Evolutionary conservation across 306 rosid genomes (phyloP), one percentile per base, ranked within the genome.

Genomic region (Malus sylvestris): DNA sequence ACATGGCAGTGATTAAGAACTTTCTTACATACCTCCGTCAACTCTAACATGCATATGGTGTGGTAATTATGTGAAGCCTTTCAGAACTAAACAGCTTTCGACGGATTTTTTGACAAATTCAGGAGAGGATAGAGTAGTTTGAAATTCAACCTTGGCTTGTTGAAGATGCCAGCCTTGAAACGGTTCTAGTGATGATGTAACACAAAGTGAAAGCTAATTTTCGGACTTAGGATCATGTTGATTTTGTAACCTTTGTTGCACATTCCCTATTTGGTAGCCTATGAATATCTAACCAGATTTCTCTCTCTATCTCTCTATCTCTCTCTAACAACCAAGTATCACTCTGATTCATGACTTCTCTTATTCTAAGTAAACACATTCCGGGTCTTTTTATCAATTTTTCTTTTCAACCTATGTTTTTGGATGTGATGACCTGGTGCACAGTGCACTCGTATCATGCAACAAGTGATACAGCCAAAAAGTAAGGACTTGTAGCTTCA

Each of bases 1-100:
- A 78, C 86, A 84, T 44, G 91, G 85, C 69, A 81, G 84, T 78
- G 87, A 85, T 38, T 87, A 85, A 52, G 92, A 83, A 81, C 90
- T 74, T 70, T 74, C 93, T 74, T 79, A 76, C 61, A 52, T 59
- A 45, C 68, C 76, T 55, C 72, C 23, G 77, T 90, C 78, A 78
- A 81, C 82, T 79, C 87, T 77, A 85, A 89, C 87, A 75, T 82
- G 79, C 80, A 73, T 77, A 81, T 73, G 38, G 80, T 81, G 38
- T 86, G 88, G 86, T 73, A 59, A 72, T 69, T 30, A 66, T 67
- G 72, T n/a, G 76, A 70, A 70, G 71, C 58, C 73, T 60, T 78
- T 53, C 27, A 77, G 80, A 68, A 67, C 72, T 58, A 67, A 73
- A 57, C 78, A 69, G 67, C 65, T 63, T 86, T 74, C 38, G 73